Evolutionary conservation across 2,329 filamentous ascomycete species (phyloP).

Genomic region (Colletotrichum viniferum): DNA sequence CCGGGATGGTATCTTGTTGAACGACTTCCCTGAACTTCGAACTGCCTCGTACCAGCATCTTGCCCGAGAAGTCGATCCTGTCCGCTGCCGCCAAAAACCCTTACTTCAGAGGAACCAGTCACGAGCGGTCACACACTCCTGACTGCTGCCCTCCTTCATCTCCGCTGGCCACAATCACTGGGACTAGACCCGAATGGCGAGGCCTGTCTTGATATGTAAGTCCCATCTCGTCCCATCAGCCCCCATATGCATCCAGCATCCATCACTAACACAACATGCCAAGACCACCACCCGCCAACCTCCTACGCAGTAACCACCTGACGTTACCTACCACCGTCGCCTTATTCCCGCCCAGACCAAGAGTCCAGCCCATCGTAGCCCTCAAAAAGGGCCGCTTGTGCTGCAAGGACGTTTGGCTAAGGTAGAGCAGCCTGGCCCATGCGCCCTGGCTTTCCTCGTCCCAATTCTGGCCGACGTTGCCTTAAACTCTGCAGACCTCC

Average conservation of each 20-base stretch:
- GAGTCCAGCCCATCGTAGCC: background rate
- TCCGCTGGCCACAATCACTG: background rate
- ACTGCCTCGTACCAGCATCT: background rate
- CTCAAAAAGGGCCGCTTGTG: background rate
- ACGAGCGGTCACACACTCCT: background rate
- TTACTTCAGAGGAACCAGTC: background rate
- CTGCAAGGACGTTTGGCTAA: background rate
- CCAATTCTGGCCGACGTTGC: background rate
- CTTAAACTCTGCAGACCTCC: background rate
- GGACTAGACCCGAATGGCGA: background rate
- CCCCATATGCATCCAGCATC: background rate
- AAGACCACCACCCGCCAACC: background rate
- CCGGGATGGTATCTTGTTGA: background rate
- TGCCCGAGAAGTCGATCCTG: background rate
- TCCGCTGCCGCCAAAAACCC: background rate
- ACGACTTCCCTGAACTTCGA: background rate
- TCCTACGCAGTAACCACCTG: background rate
- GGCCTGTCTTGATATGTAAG: background rate
- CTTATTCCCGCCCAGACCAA: background rate
- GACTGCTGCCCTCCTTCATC: background rate
- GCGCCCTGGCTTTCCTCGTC: background rate
- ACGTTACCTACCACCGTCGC: background rate
- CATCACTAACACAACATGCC: background rate
- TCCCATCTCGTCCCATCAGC: background rate
- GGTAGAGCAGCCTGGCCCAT: background rate